These are phyloP conservation scores for Rhizopogon sp. DNA, from an alignment of 768 basidiomycete genomes.

Conservation along the genomic window DNA sequence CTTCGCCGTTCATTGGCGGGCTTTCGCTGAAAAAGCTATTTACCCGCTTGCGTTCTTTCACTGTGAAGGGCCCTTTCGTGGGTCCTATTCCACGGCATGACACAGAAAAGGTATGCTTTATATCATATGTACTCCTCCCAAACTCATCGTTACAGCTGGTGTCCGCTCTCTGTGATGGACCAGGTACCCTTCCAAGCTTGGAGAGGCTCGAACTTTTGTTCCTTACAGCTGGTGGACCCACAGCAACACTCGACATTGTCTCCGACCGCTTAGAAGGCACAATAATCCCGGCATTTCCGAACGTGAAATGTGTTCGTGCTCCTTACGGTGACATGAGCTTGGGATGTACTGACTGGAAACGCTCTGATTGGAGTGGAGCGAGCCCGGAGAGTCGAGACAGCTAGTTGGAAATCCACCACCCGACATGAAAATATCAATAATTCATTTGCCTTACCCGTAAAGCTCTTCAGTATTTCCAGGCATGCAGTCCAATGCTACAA, in stretches of 20 bases:
- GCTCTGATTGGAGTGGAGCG: too few species aligned
- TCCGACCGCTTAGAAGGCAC: neutral
- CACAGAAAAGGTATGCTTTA: neutral
- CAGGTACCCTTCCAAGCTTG: slow-evolving; percentile 1
- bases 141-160: neutral
- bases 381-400: too few species aligned
- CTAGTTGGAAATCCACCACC: neutral
- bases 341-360: neutral
- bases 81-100: neutral
- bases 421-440: too few species aligned
- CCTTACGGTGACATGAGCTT: neutral
- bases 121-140: neutral
- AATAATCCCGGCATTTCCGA: neutral
- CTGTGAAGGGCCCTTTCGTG: neutral
- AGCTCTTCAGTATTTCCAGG: too few species aligned
- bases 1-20: neutral
- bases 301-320: neutral
- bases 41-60: neutral
- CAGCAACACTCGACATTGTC: neutral
- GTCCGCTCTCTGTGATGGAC: neutral
- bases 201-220: neutral
- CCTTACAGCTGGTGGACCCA: neutral
- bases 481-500: too few species aligned
- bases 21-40: neutral
- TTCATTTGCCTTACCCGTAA: too few species aligned